Percentiles rank a stretch among this genome's conserved stretches.
Conservation (phyloP, 345 rosid species). For the Hirschfeldia incana region DNA sequence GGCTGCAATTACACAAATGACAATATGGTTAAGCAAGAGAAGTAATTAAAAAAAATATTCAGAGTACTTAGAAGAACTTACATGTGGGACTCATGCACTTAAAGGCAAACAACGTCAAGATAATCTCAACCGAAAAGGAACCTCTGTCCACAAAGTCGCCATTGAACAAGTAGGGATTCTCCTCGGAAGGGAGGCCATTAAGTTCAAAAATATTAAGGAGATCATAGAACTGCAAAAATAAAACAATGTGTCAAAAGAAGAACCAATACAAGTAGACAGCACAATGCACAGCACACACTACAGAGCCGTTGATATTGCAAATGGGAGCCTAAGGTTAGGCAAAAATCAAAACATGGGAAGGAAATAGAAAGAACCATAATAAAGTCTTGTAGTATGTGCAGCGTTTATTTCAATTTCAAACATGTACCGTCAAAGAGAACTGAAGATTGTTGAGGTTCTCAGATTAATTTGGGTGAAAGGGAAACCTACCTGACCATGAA, state of each 20-base stretch:
- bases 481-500: conserved; percentile 72
- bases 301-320: too few relatives aligned
- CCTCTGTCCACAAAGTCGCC: conserved; percentile 99
- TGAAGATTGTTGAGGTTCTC: not conserved
- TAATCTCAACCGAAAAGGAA: conserved; percentile 90
- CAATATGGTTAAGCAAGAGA: not conserved
- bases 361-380: not conserved
- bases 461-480: not conserved
- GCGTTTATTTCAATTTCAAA: not conserved
- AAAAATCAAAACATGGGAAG: conserved; percentile 12
- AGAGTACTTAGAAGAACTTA: conserved; percentile 34
- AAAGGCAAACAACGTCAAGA: conserved; percentile 89
- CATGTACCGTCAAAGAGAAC: not conserved
- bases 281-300: not conserved
- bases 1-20: conserved; percentile 51
- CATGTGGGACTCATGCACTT: conserved; percentile 96
- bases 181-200: conserved; percentile 95
- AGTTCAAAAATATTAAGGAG: conserved; percentile 89
- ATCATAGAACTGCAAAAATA: conserved; percentile 81
- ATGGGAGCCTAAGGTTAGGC: not conserved
- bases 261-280: not conserved
- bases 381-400: not conserved
- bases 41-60: not conserved
- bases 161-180: conserved; percentile 93
- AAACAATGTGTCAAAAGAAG: conserved; percentile 21